phyloP scores from a whole-genome alignment of 805 yeast genomes.

The Wickerhamomyces pijperi region DNA sequence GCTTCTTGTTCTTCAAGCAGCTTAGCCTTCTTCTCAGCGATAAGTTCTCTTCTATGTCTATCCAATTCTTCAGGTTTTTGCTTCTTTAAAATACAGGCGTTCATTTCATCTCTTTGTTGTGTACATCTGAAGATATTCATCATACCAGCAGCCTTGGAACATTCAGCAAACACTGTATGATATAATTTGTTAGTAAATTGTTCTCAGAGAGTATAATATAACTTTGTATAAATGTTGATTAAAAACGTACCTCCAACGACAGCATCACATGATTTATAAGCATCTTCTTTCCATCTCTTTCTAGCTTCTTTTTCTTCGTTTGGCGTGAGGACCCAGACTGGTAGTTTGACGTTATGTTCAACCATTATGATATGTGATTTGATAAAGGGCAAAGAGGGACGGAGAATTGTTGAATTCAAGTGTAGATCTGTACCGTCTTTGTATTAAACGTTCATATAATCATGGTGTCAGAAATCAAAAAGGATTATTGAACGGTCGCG shows the following conservation, averaged over 20 bases:
- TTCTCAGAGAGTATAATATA: not conserved
- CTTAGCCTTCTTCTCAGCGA: conserved; percentile 41
- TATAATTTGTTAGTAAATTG: not conserved
- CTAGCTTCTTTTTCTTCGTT: conserved; percentile 65
- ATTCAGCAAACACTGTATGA: conserved; percentile 45
- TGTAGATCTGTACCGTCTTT: too few relatives aligned
- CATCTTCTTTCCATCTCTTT: conserved; percentile 54
- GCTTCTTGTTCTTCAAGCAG: not conserved
- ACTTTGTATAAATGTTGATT: conserved; percentile 33
- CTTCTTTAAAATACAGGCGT: conserved; percentile 48
- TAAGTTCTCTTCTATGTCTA: conserved; percentile 52
- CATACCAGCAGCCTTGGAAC: conserved; percentile 53
- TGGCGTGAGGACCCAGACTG: conserved; percentile 70
- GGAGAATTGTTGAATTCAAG: too few relatives aligned
- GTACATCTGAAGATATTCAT: conserved; percentile 60
- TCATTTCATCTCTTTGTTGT: conserved; percentile 43
- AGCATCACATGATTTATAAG: conserved; percentile 59
- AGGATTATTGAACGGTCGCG: not conserved
- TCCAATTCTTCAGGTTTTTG: conserved; percentile 60
- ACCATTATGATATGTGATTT: conserved; percentile 12
- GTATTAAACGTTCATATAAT: too few relatives aligned
- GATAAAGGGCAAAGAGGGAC: too few relatives aligned
- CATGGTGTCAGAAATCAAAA: too few relatives aligned
- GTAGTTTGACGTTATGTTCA: conserved; percentile 30
- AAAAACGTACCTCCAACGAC: conserved; percentile 59